Conservation (phyloP, 2,329 filamentous ascomycete genomes). For the Neofusicoccum cordaticola region DNA sequence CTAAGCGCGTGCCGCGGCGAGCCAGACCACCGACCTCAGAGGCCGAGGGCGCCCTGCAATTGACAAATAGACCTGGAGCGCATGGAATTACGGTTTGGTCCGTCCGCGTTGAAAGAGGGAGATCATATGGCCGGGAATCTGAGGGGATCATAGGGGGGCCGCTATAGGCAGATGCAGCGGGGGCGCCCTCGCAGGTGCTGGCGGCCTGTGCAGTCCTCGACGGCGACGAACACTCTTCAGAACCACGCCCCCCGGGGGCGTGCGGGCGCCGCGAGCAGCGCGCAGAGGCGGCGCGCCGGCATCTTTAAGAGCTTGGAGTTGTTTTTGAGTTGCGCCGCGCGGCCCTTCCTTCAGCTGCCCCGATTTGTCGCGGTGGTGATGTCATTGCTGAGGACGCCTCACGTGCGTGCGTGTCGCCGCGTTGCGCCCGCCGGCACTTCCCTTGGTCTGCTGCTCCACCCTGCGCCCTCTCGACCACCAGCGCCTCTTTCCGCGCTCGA, state of each 20-base stretch:
- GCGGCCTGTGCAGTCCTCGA: neutral
- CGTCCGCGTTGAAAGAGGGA: neutral
- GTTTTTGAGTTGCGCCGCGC: conserved; percentile 3
- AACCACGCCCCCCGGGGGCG: neutral
- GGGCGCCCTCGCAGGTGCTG: neutral
- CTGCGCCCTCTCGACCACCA: neutral
- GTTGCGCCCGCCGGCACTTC: neutral
- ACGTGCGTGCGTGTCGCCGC: neutral
- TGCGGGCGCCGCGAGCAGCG: neutral
- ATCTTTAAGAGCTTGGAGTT: neutral
- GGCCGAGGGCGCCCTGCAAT: neutral
- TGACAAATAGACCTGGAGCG: neutral
- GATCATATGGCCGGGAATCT: neutral
- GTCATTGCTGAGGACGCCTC: neutral
- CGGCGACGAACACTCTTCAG: neutral
- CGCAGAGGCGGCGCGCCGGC: neutral
- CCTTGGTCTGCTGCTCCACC: neutral
- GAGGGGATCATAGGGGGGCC: neutral
- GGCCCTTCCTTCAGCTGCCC: neutral
- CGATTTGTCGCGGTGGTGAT: neutral
- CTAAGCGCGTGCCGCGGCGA: neutral
- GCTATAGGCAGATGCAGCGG: neutral
- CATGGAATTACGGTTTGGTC: conserved; percentile 1
- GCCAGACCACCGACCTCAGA: neutral
- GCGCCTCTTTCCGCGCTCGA: neutral